Evolutionary conservation across 306 rosid species (phyloP).

Genomic region (Casuarina glauca): DNA sequence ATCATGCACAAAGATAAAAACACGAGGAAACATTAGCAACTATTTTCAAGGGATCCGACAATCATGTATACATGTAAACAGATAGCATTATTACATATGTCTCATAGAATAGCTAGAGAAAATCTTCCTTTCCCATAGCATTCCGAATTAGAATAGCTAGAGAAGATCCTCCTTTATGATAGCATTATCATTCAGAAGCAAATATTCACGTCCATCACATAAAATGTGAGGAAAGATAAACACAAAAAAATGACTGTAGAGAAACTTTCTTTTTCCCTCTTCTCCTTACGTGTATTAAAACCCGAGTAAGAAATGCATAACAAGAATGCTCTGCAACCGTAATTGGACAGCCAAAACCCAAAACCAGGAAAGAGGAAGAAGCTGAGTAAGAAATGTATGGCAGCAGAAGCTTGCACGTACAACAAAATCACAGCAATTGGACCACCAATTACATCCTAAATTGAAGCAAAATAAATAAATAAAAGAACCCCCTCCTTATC

Average conservation of each 20-base stretch:
- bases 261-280: background rate
- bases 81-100: background rate
- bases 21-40: background rate
- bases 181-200: background rate
- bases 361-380: background rate
- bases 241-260: background rate
- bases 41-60: background rate
- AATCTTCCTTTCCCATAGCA: background rate
- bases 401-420: background rate
- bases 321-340: background rate
- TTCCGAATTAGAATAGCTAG: background rate
- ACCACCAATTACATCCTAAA: background rate
- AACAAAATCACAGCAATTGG: background rate
- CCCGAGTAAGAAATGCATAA: too few relatives aligned
- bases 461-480: background rate
- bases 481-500: background rate
- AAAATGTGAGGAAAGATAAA: background rate
- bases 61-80: background rate
- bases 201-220: background rate
- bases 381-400: background rate
- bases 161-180: background rate
- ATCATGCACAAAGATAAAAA: background rate
- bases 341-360: background rate
- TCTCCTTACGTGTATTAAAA: background rate
- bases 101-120: background rate